Conservation (phyloP, 2,329 filamentous ascomycete species). For the Mycogone perniciosa region DNA sequence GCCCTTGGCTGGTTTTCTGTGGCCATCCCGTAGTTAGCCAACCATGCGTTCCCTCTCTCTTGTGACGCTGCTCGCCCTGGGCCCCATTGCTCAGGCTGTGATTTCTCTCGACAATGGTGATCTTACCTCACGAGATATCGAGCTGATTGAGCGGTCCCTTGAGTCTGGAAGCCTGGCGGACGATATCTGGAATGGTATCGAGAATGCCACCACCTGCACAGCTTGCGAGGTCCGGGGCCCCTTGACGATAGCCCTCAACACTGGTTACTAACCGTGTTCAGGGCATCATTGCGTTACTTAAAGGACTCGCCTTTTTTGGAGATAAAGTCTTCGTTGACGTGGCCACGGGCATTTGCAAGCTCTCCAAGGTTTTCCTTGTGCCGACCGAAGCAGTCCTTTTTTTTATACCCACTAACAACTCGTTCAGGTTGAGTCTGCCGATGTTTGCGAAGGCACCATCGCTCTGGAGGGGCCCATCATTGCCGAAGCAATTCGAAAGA, state of each 20-base stretch:
- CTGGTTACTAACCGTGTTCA: neutral
- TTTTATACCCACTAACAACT: neutral
- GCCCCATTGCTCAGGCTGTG: slow-evolving; percentile 5
- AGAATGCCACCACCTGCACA: slow-evolving; percentile 19
- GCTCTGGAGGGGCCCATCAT: slow-evolving; percentile 47
- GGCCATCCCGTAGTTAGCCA: neutral
- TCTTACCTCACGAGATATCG: slow-evolving; percentile 4
- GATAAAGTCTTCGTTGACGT: slow-evolving; percentile 33
- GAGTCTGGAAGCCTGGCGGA: slow-evolving; percentile 13
- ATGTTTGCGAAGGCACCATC: slow-evolving; percentile 50
- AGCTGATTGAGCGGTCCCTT: slow-evolving; percentile 9
- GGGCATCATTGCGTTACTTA: slow-evolving; percentile 30
- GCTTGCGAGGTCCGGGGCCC: slow-evolving; percentile 20
- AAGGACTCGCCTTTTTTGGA: slow-evolving; percentile 37
- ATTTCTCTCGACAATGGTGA: slow-evolving; percentile 1
- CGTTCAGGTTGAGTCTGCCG: slow-evolving; percentile 41
- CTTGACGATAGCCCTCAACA: neutral
- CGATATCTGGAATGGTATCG: slow-evolving; percentile 21
- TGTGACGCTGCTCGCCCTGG: slow-evolving; percentile 15
- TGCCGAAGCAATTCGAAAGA: slow-evolving; percentile 40
- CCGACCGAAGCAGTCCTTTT: too few species aligned
- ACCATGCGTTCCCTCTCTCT: slow-evolving; percentile 15
- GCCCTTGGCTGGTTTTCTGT: neutral
- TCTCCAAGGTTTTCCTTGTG: slow-evolving; percentile 21
- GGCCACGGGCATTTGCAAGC: slow-evolving; percentile 27